phyloP scores from a whole-genome alignment of 2,329 filamentous ascomycete species.

The Pseudocercospora vitis region DNA sequence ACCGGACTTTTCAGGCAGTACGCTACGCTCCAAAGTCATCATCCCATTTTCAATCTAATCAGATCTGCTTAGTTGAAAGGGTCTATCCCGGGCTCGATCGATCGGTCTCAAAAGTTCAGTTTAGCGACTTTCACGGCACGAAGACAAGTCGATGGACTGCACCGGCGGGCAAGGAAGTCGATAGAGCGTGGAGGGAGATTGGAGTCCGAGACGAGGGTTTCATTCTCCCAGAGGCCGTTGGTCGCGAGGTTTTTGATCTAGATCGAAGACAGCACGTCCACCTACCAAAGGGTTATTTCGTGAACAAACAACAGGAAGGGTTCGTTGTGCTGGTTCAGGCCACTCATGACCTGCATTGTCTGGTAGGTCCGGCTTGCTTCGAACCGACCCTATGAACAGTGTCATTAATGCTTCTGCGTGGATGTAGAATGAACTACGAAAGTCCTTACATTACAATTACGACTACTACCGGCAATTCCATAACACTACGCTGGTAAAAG shows the following conservation, averaged over 20 bases:
- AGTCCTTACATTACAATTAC: constrained; percentile 11
- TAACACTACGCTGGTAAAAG: constrained; percentile 2
- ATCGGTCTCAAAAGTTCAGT: neutral
- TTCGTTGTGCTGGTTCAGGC: constrained; percentile 11
- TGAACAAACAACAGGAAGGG: neutral
- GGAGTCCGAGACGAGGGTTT: constrained; percentile 11
- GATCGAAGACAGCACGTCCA: constrained; percentile 12
- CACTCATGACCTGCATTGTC: constrained; percentile 16
- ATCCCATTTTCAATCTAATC: neutral
- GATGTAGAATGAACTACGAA: constrained; percentile 13
- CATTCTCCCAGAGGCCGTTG: constrained; percentile 8
- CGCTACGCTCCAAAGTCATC: neutral
- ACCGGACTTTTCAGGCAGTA: neutral
- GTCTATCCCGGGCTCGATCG: constrained; percentile 8
- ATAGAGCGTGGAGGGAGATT: constrained; percentile 17
- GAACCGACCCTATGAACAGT: neutral
- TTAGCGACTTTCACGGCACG: constrained; percentile 14
- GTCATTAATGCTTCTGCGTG: neutral
- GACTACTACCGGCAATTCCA: constrained; percentile 11
- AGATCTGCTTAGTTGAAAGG: neutral
- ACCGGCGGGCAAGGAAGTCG: constrained; percentile 12
- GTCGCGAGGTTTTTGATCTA: constrained; percentile 7
- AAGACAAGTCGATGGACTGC: constrained; percentile 11
- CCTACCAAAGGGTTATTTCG: constrained; percentile 5
- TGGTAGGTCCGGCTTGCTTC: constrained; percentile 6